phyloP scores from a whole-genome alignment of 805 yeast genomes.

The Lachancea mirantina region DNA sequence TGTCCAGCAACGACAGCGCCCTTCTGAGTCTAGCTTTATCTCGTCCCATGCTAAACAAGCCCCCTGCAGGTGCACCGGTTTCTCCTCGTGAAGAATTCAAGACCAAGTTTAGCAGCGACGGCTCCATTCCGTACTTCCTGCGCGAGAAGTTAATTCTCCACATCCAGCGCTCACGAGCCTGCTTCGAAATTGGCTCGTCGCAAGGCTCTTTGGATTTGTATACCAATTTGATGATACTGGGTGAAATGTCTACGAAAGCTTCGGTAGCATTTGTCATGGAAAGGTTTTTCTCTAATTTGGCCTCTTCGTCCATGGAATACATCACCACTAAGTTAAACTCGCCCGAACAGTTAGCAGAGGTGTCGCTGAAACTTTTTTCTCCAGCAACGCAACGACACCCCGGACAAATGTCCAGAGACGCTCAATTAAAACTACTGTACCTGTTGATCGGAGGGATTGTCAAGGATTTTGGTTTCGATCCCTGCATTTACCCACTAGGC shows the following conservation, averaged over 20 bases:
- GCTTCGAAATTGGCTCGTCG: slow-evolving; percentile 38
- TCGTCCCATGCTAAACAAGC: too few relatives aligned
- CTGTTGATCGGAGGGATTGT: slow-evolving; percentile 62
- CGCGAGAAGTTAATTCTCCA: slow-evolving; percentile 37
- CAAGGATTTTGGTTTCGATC: slow-evolving; percentile 75
- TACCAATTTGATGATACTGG: slow-evolving; percentile 50
- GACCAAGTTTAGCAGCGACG: slow-evolving; percentile 5
- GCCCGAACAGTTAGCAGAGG: slow-evolving; percentile 29
- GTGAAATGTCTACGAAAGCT: slow-evolving; percentile 47
- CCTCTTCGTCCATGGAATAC: slow-evolving; percentile 49
- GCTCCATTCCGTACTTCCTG: slow-evolving; percentile 16
- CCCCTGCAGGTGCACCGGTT: slow-evolving; percentile 4
- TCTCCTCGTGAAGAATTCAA: neutral
- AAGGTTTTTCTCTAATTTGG: slow-evolving; percentile 48
- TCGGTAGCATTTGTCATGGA: slow-evolving; percentile 58
- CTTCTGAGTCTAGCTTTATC: slow-evolving; percentile 20
- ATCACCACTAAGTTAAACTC: slow-evolving; percentile 40
- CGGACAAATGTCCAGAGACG: slow-evolving; percentile 37
- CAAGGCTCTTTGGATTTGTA: slow-evolving; percentile 21
- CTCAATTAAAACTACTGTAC: slow-evolving; percentile 44
- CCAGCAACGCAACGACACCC: slow-evolving; percentile 29
- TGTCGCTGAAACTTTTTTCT: slow-evolving; percentile 24
- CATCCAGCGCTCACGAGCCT: slow-evolving; percentile 57
- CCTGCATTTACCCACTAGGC: slow-evolving; percentile 54
- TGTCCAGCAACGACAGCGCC: slow-evolving; percentile 21